phyloP scores from a whole-genome alignment of 1,284 basidiomycete species.

The Ustilago bromivora region DNA sequence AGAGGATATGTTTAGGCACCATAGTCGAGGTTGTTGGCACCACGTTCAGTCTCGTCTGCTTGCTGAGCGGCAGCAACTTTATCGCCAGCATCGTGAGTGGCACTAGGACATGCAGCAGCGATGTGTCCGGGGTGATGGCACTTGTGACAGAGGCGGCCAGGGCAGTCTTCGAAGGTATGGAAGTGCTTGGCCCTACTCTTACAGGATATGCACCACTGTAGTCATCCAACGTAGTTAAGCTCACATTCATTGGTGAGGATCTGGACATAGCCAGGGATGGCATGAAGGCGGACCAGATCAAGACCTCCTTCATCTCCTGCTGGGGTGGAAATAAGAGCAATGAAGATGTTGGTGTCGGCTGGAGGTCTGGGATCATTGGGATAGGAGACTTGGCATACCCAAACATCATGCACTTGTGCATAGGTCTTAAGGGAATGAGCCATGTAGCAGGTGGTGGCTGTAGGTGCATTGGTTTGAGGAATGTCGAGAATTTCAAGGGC shows the following conservation, averaged over 20 bases:
- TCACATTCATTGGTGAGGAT: not conserved
- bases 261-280: conserved; percentile 7
- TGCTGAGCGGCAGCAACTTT: not conserved
- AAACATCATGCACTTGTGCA: too few relatives aligned
- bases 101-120: not conserved
- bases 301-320: too few relatives aligned
- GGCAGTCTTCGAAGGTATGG: not conserved
- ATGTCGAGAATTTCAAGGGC: too few relatives aligned
- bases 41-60: not conserved
- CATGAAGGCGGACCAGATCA: not conserved
- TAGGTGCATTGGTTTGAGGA: too few relatives aligned
- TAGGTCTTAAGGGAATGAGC: too few relatives aligned
- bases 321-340: too few relatives aligned
- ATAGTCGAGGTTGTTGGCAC: not conserved
- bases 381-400: too few relatives aligned
- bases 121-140: not conserved
- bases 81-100: not conserved
- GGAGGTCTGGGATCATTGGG: too few relatives aligned
- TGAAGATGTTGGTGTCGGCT: too few relatives aligned
- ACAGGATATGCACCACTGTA: not conserved
- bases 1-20: too few relatives aligned
- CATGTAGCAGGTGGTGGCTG: too few relatives aligned
- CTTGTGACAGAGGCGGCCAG: not conserved
- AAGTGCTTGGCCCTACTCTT: not conserved
- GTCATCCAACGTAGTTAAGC: not conserved